Evolutionary conservation across 768 basidiomycete species (phyloP), one percentile per base, ranked within the genome.

Genomic region (Xerocomellus amylosporus): DNA sequence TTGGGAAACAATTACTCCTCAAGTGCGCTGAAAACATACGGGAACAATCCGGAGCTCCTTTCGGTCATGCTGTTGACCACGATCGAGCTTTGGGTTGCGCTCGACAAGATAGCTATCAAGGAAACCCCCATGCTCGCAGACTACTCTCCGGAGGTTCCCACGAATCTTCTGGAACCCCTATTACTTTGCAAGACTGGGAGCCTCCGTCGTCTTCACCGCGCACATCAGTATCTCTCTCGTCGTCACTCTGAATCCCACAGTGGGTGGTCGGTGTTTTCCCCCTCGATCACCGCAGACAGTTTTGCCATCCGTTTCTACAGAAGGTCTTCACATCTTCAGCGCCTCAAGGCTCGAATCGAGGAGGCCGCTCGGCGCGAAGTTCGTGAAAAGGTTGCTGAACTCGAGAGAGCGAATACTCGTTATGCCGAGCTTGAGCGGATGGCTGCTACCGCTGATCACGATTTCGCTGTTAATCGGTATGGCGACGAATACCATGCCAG

Each of bases 11-110:
- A 55, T 4, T 74, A 78, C 40, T 63, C 64, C 1, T 56, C 57
- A 1, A 41, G 64, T 0, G 71, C 78, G 0, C 24, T 39, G 31
- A 19, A 9, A 0, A 50, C 49, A 1, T 78, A 77, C 42, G 36
- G 46, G 9, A 54, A 56, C 13, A 76, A 71, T 30, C 73, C 77
- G 2, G 77, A 80, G 46, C 59, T 68, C 30, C 36, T 67, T 4
- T 80, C 79, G 0, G 49, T 75, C 2, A 77, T 82, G 72, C 55
- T 82, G 39, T 61, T 83, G 45, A 69, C 67, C 1, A 51, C 46
- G 10, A 22, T 69, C 9, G 75, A 79, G 31, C 68, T 75, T 28
- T 75, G 74, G 75, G 52, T 72, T 13, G 75, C 68, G 0, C 53
- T 76, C 8, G 75, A 75, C 51, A 67, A 56, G 9, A 30, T 69